These are phyloP conservation scores for Coelastrella sp. DNA, from an alignment of 139 green algal species.

Conservation along the genomic window DNA sequence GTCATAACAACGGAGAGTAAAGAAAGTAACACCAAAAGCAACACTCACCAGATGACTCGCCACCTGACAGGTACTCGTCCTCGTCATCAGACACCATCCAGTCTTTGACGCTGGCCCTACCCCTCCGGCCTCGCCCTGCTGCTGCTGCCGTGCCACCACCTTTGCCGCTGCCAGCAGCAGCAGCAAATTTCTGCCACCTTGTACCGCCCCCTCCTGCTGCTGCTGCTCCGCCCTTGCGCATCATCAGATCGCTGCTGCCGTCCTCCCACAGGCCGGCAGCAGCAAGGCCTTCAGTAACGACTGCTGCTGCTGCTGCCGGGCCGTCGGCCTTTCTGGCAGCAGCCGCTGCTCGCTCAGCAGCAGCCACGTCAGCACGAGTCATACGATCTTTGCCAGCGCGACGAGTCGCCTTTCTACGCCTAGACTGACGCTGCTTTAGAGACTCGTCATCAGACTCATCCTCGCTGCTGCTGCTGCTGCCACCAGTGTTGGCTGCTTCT, in stretches of 20 bases:
- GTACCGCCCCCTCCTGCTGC: conserved; percentile 9
- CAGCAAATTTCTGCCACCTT: conserved; percentile 19
- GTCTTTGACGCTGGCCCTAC: not conserved
- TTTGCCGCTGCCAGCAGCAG: not conserved
- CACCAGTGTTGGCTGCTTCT: not conserved
- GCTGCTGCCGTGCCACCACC: not conserved
- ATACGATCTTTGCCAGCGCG: not conserved
- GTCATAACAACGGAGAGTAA: too few species aligned
- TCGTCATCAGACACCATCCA: conserved; percentile 29
- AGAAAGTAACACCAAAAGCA: too few species aligned
- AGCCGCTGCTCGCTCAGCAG: not conserved
- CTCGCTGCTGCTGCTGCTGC: not conserved
- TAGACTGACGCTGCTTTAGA: not conserved
- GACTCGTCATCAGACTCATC: conserved; percentile 15
- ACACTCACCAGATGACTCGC: not conserved
- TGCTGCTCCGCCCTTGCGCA: conserved; percentile 28
- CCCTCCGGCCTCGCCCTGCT: not conserved
- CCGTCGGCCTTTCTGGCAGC: not conserved
- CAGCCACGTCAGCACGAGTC: not conserved
- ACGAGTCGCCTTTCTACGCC: too few species aligned
- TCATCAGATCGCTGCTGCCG: not conserved
- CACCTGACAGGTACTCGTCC: not conserved
- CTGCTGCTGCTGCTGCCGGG: not conserved
- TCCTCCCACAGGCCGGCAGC: conserved; percentile 38
- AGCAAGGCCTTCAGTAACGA: not conserved